phyloP scores from a whole-genome alignment of 1,284 basidiomycete genomes.

The Ustilago shanxiensis region DNA sequence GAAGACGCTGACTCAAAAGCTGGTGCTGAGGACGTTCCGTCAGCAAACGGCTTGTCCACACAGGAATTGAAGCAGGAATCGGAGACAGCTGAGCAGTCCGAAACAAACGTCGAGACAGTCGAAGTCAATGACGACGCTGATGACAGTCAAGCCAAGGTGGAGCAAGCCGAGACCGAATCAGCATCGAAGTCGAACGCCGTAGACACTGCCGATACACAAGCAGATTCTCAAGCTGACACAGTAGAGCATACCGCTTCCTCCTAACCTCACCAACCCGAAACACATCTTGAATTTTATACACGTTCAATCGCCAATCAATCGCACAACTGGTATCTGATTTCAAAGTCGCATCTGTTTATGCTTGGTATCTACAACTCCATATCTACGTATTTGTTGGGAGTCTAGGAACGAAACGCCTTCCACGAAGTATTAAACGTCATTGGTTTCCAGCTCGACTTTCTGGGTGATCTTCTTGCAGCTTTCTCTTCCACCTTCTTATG shows the following conservation, averaged over 20 bases:
- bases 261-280: neutral
- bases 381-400: no score
- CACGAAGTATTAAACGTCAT: neutral
- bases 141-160: neutral
- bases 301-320: no score
- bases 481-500: neutral
- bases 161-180: neutral
- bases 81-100: slow-evolving; percentile 1
- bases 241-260: neutral
- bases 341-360: neutral
- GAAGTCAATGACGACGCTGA: neutral
- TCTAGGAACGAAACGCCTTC: neutral
- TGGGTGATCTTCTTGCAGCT: neutral
- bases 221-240: neutral
- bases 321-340: neutral
- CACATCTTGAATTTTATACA: no score
- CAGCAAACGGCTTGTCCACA: neutral
- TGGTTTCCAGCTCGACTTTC: neutral
- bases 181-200: neutral
- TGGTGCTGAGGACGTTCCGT: neutral
- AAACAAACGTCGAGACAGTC: neutral
- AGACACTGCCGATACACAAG: neutral
- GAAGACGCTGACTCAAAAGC: neutral
- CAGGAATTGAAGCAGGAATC: neutral
- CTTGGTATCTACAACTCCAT: neutral